Conservation (phyloP, 352 stramenopile genomes). For the Phytopythium ostracodes region DNA sequence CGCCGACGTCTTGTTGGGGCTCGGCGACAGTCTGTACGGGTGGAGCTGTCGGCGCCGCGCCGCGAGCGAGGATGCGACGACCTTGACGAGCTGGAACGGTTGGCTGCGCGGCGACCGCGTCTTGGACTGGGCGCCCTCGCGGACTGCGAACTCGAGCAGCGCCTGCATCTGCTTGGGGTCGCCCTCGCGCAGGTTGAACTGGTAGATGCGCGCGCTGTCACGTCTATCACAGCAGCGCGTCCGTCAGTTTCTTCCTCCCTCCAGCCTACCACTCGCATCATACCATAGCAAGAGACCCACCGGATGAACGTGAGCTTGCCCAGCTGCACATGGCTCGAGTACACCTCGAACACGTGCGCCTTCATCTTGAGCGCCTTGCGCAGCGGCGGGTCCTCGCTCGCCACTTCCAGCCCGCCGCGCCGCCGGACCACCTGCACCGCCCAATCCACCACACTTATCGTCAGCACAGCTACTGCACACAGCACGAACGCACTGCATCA, state of each 20-base stretch:
- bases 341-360: constrained; percentile 53
- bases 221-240: constrained; percentile 13
- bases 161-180: constrained; percentile 32
- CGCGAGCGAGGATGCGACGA: constrained; percentile 11
- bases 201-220: constrained; percentile 36
- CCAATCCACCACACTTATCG: too few species aligned
- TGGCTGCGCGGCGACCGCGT: constrained; percentile 7
- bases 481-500: not conserved
- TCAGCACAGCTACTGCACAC: too few species aligned
- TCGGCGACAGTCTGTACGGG: constrained; percentile 5
- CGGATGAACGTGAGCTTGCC: constrained; percentile 68
- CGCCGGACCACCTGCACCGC: constrained; percentile 43
- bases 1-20: not conserved
- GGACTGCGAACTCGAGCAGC: constrained; percentile 49
- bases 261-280: not conserved
- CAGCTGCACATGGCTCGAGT: constrained; percentile 54
- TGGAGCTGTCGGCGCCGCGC: not conserved
- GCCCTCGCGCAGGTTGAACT: constrained; percentile 62
- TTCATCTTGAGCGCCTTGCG: constrained; percentile 50
- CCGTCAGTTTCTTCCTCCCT: not conserved
- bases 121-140: constrained; percentile 37
- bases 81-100: constrained; percentile 2
- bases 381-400: constrained; percentile 42
- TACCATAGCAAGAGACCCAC: constrained; percentile 11
- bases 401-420: constrained; percentile 48